Evolutionary conservation across 371 early-diverging fungal species (phyloP).

Genomic region (Modicella reniformis): DNA sequence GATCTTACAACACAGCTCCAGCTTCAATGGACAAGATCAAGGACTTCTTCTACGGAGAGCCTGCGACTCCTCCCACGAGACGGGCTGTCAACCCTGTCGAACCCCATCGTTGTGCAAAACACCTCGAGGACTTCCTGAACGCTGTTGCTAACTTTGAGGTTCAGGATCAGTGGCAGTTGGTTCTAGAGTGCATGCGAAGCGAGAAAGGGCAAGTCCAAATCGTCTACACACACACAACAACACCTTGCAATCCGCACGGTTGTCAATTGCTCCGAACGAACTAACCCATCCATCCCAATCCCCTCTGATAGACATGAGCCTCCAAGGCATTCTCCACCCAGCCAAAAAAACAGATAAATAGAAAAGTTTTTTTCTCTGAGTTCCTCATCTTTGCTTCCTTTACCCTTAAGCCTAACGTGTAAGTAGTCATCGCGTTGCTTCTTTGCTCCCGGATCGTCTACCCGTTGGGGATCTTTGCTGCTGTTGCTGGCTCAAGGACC

Average conservation of each 20-base stretch:
- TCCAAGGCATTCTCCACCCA: conserved; percentile 24
- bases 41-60: conserved; percentile 28
- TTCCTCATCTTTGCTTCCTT: conserved; percentile 16
- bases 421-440: conserved; percentile 21
- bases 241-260: not conserved
- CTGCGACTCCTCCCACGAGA: conserved; percentile 7
- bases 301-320: conserved; percentile 30
- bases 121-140: conserved; percentile 48
- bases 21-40: conserved; percentile 40
- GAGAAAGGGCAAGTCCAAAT: conserved; percentile 38
- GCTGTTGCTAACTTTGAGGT: conserved; percentile 48
- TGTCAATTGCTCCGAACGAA: not conserved
- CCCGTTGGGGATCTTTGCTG: no score
- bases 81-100: conserved; percentile 5
- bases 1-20: not conserved
- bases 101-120: conserved; percentile 52
- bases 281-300: not conserved
- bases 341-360: no score
- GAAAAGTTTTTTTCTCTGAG: no score
- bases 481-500: not conserved
- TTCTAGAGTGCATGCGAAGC: conserved; percentile 45
- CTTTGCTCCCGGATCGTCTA: not conserved
- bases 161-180: conserved; percentile 41
- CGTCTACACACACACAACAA: no score
- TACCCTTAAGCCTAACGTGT: conserved; percentile 38